These are phyloP conservation scores for Curvularia sp. DNA, from an alignment of 2,329 filamentous ascomycete species.

Conservation along the genomic window DNA sequence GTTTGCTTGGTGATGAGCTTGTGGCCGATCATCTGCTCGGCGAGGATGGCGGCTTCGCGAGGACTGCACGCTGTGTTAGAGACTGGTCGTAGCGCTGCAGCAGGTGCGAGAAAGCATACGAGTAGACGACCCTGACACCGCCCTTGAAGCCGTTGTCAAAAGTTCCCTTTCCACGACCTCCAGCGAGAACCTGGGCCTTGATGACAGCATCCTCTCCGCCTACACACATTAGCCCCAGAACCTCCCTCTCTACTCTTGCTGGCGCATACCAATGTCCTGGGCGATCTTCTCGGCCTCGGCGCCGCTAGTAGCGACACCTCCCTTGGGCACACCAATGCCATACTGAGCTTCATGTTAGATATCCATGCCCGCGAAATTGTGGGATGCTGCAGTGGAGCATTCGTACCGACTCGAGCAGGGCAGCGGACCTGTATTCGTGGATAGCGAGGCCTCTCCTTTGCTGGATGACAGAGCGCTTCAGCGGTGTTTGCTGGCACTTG, in stretches of 20 bases:
- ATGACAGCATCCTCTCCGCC: slow-evolving; percentile 95
- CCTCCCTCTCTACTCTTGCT: slow-evolving; percentile 27
- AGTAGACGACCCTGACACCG: slow-evolving; percentile 98
- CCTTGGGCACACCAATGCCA: slow-evolving; percentile 91
- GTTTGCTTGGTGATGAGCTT: slow-evolving; percentile 99
- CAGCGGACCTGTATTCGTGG: slow-evolving; percentile 96
- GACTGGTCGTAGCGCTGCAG: background rate
- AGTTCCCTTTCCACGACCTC: slow-evolving; percentile 95
- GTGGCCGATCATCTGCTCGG: slow-evolving; percentile 99
- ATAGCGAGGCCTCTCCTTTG: slow-evolving; percentile 92
- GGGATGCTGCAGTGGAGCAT: slow-evolving; percentile 18
- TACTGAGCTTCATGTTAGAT: slow-evolving; percentile 67
- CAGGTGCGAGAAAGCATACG: slow-evolving; percentile 58
- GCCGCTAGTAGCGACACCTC: slow-evolving; percentile 80
- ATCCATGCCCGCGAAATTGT: slow-evolving; percentile 9
- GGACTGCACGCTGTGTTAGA: slow-evolving; percentile 60
- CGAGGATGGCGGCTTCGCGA: slow-evolving; percentile 94
- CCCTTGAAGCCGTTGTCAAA: slow-evolving; percentile 99
- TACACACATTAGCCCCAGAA: slow-evolving; percentile 45
- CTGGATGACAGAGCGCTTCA: slow-evolving; percentile 68
- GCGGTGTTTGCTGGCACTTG: slow-evolving; percentile 61
- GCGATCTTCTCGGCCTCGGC: slow-evolving; percentile 92
- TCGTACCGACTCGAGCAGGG: slow-evolving; percentile 75
- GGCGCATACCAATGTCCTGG: slow-evolving; percentile 76
- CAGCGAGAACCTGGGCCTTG: slow-evolving; percentile 98